Evolutionary conservation across 1,284 basidiomycete genomes (phyloP).

Genomic region (Sanguinoderma infundibulare): DNA sequence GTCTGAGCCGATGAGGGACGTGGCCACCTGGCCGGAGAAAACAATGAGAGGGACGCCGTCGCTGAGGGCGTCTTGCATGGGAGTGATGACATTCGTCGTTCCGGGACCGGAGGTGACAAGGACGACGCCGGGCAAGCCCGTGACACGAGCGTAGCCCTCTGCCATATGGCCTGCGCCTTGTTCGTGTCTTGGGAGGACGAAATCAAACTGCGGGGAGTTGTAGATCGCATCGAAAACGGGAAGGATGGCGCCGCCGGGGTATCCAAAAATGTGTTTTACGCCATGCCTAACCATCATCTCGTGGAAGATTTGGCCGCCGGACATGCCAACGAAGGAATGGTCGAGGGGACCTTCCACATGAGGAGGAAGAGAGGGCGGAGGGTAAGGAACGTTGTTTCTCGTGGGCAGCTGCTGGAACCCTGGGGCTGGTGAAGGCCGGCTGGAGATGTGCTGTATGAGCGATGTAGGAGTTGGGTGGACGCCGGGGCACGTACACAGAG

Average conservation of each 20-base stretch:
- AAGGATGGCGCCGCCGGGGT: conserved; percentile 97
- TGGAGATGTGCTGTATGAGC: conserved; percentile 32
- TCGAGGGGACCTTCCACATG: conserved; percentile 60
- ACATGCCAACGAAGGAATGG: conserved; percentile 89
- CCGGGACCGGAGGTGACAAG: conserved; percentile 98
- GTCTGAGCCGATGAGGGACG: conserved; percentile 96
- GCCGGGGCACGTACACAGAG: conserved; percentile 49
- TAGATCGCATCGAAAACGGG: conserved; percentile 99
- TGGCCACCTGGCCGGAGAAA: conserved; percentile 97
- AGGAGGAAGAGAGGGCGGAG: conserved; percentile 47
- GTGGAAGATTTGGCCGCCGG: conserved; percentile 97
- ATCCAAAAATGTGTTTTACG: conserved; percentile 97
- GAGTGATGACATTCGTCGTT: conserved; percentile 97
- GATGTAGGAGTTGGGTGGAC: not conserved
- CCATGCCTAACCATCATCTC: conserved; percentile 99
- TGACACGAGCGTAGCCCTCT: conserved; percentile 97
- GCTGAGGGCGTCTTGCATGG: conserved; percentile 96
- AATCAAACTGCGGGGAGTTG: conserved; percentile 95
- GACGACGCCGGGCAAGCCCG: conserved; percentile 96
- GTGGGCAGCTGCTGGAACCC: conserved; percentile 70
- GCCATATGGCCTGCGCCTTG: conserved; percentile 99
- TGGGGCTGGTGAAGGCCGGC: conserved; percentile 69
- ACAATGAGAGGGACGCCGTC: conserved; percentile 97
- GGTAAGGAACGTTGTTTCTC: conserved; percentile 51
- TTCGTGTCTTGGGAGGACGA: conserved; percentile 95